These are phyloP conservation scores for Emmonsia crescens DNA, from an alignment of 2,329 filamentous ascomycete species.

Conservation along the genomic window DNA sequence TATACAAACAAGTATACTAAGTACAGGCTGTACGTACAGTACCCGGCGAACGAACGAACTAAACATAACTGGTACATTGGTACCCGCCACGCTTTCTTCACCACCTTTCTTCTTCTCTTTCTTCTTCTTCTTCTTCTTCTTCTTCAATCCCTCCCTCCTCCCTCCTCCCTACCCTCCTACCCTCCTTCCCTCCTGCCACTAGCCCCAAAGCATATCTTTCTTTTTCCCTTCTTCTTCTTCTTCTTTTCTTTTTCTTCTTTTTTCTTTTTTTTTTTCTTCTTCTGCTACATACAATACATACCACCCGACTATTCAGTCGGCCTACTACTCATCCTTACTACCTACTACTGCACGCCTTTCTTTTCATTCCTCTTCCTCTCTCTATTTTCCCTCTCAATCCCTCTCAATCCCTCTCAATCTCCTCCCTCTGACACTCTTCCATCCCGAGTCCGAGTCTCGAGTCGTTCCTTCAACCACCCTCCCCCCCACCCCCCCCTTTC, in stretches of 20 bases:
- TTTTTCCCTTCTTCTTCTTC: not conserved
- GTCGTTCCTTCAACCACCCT: not conserved
- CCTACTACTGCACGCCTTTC: not conserved
- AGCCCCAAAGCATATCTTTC: not conserved
- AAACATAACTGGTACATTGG: no score
- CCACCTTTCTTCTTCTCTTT: not conserved
- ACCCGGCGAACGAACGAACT: no score
- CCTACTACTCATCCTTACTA: not conserved
- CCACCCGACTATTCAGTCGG: not conserved
- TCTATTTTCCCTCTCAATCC: constrained; percentile 2
- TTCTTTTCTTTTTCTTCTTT: not conserved
- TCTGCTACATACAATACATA: not conserved
- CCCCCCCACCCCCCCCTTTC: no score
- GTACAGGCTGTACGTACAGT: no score
- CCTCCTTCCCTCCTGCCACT: not conserved
- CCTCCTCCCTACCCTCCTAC: not conserved
- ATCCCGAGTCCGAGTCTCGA: not conserved
- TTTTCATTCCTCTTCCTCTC: not conserved
- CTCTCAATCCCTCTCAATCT: not conserved
- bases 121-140: not conserved
- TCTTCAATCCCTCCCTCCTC: not conserved
- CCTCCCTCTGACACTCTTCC: not conserved
- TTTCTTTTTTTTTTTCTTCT: not conserved
- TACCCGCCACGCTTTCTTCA: not conserved
- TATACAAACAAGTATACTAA: no score